These are phyloP conservation scores for Talaromyces liani DNA, from an alignment of 495 filamentous ascomycete genomes.

Conservation along the genomic window DNA sequence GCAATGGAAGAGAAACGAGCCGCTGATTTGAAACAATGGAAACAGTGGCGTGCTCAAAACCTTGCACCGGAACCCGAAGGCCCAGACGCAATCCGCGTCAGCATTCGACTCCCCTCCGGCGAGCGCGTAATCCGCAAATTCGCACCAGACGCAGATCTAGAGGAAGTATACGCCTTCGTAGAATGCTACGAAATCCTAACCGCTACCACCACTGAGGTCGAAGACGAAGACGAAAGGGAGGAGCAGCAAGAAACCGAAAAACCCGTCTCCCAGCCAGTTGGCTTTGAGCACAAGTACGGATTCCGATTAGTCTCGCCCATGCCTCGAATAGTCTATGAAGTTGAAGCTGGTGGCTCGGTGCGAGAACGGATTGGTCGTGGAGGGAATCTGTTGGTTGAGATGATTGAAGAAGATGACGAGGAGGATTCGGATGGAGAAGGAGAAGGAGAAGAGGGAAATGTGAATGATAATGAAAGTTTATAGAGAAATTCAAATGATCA, in stretches of 20 bases:
- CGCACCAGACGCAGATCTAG: slow-evolving; percentile 52
- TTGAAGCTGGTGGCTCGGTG: slow-evolving; percentile 56
- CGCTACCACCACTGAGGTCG: slow-evolving; percentile 15
- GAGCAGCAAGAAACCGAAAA: slow-evolving; percentile 8
- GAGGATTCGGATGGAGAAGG: slow-evolving; percentile 31
- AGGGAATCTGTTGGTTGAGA: slow-evolving; percentile 83
- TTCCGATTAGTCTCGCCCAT: slow-evolving; percentile 79
- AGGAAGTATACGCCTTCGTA: slow-evolving; percentile 93
- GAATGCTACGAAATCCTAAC: slow-evolving; percentile 73
- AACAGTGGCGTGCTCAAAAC: slow-evolving; percentile 63
- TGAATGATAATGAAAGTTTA: slow-evolving; percentile 6
- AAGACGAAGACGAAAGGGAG: neutral
- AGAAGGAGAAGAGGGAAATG: slow-evolving; percentile 14
- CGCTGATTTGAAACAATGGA: slow-evolving; percentile 63
- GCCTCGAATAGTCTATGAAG: slow-evolving; percentile 69
- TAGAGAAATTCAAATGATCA: neutral
- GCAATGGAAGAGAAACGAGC: slow-evolving; percentile 53
- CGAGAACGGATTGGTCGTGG: slow-evolving; percentile 69
- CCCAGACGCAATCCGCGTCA: slow-evolving; percentile 72
- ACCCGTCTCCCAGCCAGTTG: slow-evolving; percentile 46
- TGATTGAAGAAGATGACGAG: slow-evolving; percentile 50
- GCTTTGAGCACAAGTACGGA: slow-evolving; percentile 67
- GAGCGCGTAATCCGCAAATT: slow-evolving; percentile 74
- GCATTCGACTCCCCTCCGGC: slow-evolving; percentile 65
- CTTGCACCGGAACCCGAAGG: slow-evolving; percentile 63